phyloP scores from a whole-genome alignment of 257 asterid genomes.

The Salvia miltiorrhiza region DNA sequence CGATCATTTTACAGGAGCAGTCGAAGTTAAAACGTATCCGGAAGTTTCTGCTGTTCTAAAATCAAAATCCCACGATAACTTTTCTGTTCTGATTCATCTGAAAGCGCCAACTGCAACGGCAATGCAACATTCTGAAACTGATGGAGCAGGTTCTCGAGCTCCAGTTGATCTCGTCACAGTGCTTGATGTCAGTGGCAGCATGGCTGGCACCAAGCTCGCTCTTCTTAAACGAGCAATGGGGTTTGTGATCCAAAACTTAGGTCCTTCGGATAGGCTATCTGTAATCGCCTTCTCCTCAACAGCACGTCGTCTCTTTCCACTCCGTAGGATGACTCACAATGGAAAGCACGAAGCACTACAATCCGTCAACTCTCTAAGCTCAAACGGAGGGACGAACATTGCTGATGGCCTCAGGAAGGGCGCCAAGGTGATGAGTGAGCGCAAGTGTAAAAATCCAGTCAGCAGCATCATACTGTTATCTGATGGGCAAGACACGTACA shows the following conservation, averaged over 20 bases:
- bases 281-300: conserved; percentile 83
- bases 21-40: conserved; percentile 53
- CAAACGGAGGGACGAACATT: conserved; percentile 90
- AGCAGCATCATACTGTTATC: conserved; percentile 74
- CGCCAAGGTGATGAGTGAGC: conserved; percentile 69
- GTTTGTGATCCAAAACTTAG: conserved; percentile 73
- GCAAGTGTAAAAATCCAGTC: conserved; percentile 67
- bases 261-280: conserved; percentile 84
- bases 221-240: conserved; percentile 93
- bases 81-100: conserved; percentile 64
- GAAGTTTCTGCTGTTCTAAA: conserved; percentile 70
- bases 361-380: conserved; percentile 71
- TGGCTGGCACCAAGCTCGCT: conserved; percentile 94
- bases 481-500: conserved; percentile 89
- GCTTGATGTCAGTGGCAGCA: conserved; percentile 96
- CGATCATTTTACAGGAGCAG: conserved; percentile 18
- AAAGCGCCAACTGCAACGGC: conserved; percentile 56
- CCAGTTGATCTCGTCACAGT: conserved; percentile 85
- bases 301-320: conserved; percentile 84
- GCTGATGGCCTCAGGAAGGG: conserved; percentile 72
- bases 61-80: conserved; percentile 37
- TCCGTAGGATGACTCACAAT: conserved; percentile 60
- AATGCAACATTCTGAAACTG: conserved; percentile 19
- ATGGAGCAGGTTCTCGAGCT: conserved; percentile 47
- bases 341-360: conserved; percentile 74